Evolutionary conservation across 108 stramenopile genomes (phyloP), one percentile per base, ranked within the genome.

Genomic region (Pseudonitzschia multiseries): DNA sequence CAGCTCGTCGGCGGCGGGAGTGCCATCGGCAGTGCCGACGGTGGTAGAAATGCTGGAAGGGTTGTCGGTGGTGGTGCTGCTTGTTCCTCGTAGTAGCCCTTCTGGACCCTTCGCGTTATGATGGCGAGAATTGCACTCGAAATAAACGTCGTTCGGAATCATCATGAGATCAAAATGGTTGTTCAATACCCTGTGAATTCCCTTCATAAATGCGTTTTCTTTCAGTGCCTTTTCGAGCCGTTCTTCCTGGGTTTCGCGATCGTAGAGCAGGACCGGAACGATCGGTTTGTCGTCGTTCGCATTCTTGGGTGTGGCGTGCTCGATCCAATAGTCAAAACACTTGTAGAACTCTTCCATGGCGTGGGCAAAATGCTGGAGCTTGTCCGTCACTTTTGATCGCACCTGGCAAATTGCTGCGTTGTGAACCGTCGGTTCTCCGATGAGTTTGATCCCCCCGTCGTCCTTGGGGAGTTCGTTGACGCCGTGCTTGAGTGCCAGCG

Each of bases 331-430:
- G 33, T 65, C 64, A 17, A 65, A 42, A 43, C 64, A 65, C 36
- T 21, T 65, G 31, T 40, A 65, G 22, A 65, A 41, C 33, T 65
- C 40, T 41, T 65, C 64, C 64, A 65, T 65, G 29, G 64, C 41
- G 33, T 65, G 64, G 29, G 36, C 64, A 65, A 65, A 65, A 17
- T 65, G 64, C 36, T 41, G 64, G 8, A 65, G 36, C 21, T 40
- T 40, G 9, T 42, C 33, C 24, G 64, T 40, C n/a, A 65, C 36
- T 20, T 10, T 18, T 0, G 64, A 33, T 27, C 26, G 57, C 10
- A 59, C 26, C 29, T 27, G 21, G 29, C 57, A 59, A 0, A 59
- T 10, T 8, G 57, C 57, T 9, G 57, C 57, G 1, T 15, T 31
- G 29, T 27, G n/a, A 0, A 59, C 15, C n/a, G 10, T 15, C 6